phyloP scores from a whole-genome alignment of 2,329 filamentous ascomycete genomes.

The Chrysoporthe cubensis region DNA sequence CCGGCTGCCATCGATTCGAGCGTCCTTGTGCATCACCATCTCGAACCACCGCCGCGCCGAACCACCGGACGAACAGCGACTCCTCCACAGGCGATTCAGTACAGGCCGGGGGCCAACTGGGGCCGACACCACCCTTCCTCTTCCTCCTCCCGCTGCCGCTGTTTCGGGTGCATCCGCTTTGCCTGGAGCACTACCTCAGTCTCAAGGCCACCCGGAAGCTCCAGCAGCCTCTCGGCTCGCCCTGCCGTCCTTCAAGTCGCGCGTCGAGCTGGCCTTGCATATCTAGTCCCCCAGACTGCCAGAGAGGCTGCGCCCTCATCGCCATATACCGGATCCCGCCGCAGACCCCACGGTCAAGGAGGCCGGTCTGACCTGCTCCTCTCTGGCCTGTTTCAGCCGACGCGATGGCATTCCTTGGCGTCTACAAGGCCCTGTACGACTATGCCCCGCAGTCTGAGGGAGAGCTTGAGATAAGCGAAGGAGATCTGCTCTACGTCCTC shows the following conservation, averaged over 20 bases:
- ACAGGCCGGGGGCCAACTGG: constrained; percentile 12
- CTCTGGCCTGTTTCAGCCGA: constrained; percentile 20
- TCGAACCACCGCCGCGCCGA: neutral
- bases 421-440: constrained; percentile 91
- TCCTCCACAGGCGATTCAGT: constrained; percentile 9
- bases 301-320: constrained; percentile 1
- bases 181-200: neutral
- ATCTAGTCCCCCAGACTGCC: neutral
- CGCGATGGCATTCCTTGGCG: constrained; percentile 86
- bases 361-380: neutral
- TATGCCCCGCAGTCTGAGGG: constrained; percentile 85
- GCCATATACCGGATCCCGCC: neutral
- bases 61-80: constrained; percentile 1
- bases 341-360: constrained; percentile 14
- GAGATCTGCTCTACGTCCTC: constrained; percentile 85
- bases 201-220: constrained; percentile 3
- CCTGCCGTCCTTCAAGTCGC: constrained; percentile 18
- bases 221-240: constrained; percentile 23
- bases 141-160: constrained; percentile 6
- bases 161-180: constrained; percentile 15
- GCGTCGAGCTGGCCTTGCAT: constrained; percentile 19
- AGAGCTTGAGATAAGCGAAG: constrained; percentile 83
- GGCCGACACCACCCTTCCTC: constrained; percentile 19
- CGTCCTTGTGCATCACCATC: constrained; percentile 16
- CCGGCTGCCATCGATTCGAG: constrained; percentile 2